phyloP scores from a whole-genome alignment of 23 red algal species.

The Gracilaria gracilis region DNA sequence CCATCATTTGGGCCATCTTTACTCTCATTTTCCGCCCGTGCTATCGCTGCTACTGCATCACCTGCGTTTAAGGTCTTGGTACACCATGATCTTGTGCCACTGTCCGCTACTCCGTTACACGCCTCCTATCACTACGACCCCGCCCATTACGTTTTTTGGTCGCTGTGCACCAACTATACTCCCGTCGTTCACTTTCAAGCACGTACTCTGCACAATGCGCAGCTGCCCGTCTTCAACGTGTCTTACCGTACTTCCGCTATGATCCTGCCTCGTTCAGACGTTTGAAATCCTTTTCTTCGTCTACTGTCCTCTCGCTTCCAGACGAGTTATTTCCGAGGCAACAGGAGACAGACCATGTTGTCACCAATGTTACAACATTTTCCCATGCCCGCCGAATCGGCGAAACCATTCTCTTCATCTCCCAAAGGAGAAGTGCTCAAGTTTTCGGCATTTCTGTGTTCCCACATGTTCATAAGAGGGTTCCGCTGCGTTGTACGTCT shows the following conservation, averaged over 20 bases:
- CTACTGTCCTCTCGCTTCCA: slow-evolving; percentile 12
- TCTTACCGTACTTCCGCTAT: slow-evolving; percentile 2
- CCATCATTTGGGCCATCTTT: background rate
- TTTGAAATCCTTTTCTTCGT: background rate
- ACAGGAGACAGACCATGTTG: background rate
- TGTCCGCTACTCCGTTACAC: background rate
- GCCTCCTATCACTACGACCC: background rate
- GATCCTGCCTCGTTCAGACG: background rate
- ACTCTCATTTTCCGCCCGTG: background rate
- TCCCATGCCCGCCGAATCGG: slow-evolving; percentile 7
- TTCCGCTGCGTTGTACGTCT: background rate
- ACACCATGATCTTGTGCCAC: background rate
- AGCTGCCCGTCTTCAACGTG: background rate
- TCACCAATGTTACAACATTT: background rate
- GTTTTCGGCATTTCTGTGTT: slow-evolving; percentile 27
- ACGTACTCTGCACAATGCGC: background rate
- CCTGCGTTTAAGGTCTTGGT: background rate
- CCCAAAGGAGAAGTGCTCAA: background rate
- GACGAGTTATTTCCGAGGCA: background rate
- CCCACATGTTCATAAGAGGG: background rate
- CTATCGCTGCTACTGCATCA: background rate
- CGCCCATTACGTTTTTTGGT: slow-evolving; percentile 4
- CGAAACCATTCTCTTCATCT: slow-evolving; percentile 22
- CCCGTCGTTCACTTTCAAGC: slow-evolving; percentile 19
- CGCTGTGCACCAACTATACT: slow-evolving; percentile 12